A percentile compares a stretch with the other conserved stretches of the same genome.
Conservation (phyloP, 208 protist species). For the Trypanosoma lewisi region DNA sequence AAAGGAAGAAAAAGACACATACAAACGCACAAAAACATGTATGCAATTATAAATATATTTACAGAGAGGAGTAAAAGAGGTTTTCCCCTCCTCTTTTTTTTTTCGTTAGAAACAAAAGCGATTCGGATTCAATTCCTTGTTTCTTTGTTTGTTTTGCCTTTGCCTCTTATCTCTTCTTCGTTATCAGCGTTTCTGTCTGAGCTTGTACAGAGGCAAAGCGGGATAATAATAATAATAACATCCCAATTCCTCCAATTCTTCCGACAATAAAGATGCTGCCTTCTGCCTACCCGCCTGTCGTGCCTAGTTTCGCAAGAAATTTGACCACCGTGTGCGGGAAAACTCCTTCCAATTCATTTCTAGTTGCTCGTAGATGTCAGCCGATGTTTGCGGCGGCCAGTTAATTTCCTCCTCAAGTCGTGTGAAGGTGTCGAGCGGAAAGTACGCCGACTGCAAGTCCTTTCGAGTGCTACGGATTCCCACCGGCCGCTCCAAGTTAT, state of each 20-base stretch:
- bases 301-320: conserved; percentile 72
- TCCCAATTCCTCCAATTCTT: too few relatives aligned
- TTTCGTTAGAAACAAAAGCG: background rate
- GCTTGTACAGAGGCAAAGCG: too few relatives aligned
- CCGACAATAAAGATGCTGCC: too few relatives aligned
- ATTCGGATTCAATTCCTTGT: too few relatives aligned
- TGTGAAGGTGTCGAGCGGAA: conserved; percentile 85
- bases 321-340: conserved; percentile 88
- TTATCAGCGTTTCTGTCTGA: too few relatives aligned
- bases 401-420: conserved; percentile 88
- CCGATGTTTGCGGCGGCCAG: conserved; percentile 84
- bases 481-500: conserved; percentile 68
- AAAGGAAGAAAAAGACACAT: conserved; percentile 2
- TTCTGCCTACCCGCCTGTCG: background rate
- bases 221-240: too few relatives aligned
- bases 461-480: conserved; percentile 35
- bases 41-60: background rate
- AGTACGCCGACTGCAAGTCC: conserved; percentile 57
- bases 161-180: too few relatives aligned
- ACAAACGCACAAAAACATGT: conserved; percentile 1
- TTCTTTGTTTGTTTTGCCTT: too few relatives aligned
- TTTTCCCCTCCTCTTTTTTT: background rate
- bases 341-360: conserved; percentile 94
- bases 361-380: conserved; percentile 86
- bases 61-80: background rate